Evolutionary conservation across 306 rosid genomes (phyloP), one percentile per base, ranked within the genome.

Genomic region (Astragalus glycyphyllos): DNA sequence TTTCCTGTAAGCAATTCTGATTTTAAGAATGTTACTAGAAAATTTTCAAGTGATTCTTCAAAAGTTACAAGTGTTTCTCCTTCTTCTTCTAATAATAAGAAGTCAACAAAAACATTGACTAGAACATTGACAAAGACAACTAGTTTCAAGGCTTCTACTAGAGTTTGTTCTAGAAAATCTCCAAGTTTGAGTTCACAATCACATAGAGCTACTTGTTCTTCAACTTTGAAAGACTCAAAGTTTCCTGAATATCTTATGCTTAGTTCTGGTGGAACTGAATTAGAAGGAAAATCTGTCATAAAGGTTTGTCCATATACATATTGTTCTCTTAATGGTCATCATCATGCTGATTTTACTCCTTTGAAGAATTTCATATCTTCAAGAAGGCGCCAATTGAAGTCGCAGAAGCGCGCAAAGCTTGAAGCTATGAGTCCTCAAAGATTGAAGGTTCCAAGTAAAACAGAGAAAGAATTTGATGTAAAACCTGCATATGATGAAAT

Each of bases 241-340:
- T 89, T 87, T 71, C 99, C 99, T 1, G 37, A 81, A 23, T 87
- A 84, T 53, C 87, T 91, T 53, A 73, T 55, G 82, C 88, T 94
- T 60, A 83, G 37, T 67, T 84, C 75, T 72, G 99, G 88, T 62
- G 95, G 87, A 45, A 89, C 90, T 3, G 96, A 91, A 72, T 85
- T 81, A 31, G 97, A 94, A 76, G 96, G 99, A 42, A 83, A 84
- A 64, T 91, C 99, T 45, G 69, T 44, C 53, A 81, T 66, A 87
- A 89, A 86, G 85, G 97, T 94, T 56, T 94, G 99, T 80, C 89
- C 96, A 4, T 94, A 94, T 17, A 83, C 82, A 1, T 91, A 91
- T 77, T 94, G 99, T 64, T 94, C 97, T 65, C 97, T 94, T 10
- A 94, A 94, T 77, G 97, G 97, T 16, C 99, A 91, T 80, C 89